A percentile compares a stretch with the other conserved stretches of the same genome.
These are phyloP conservation scores for Metroxylon sagu DNA, from an alignment of 176 grass and related monocot genomes.

Conservation along the genomic window DNA sequence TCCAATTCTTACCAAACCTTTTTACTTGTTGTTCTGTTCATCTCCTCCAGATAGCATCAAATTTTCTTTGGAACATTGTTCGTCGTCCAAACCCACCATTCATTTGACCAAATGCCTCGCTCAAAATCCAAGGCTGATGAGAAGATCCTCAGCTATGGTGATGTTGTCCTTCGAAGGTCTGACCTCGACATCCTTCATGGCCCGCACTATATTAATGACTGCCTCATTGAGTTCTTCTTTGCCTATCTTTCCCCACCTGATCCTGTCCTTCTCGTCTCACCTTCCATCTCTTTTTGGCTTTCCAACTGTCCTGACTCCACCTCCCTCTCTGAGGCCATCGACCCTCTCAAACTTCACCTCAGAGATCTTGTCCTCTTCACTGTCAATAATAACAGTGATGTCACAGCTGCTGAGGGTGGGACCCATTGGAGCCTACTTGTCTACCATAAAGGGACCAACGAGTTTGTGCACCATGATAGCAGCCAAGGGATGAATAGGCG, in stretches of 20 bases:
- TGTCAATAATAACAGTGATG: constrained; percentile 58
- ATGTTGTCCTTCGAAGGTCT: constrained; percentile 48
- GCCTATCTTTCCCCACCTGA: constrained; percentile 10
- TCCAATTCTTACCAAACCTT: no score
- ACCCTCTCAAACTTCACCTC: constrained; percentile 35
- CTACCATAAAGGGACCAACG: neutral
- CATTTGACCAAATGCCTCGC: no score
- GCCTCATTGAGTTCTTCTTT: constrained; percentile 72
- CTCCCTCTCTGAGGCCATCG: constrained; percentile 28
- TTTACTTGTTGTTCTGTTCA: no score
- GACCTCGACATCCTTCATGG: constrained; percentile 55
- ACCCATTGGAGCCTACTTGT: constrained; percentile 62
- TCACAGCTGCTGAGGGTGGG: constrained; percentile 36
- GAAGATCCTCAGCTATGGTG: constrained; percentile 42
- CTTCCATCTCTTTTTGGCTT: constrained; percentile 64
- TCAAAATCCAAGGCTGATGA: constrained; percentile 20
- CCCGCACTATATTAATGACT: constrained; percentile 61
- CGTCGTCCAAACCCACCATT: no score
- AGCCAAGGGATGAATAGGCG: constrained; percentile 29
- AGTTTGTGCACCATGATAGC: constrained; percentile 79
- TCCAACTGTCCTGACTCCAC: constrained; percentile 42
- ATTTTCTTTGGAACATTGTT: no score
- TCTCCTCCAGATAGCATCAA: no score
- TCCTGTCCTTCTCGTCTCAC: constrained; percentile 49
- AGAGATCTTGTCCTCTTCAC: constrained; percentile 52